Percentiles rank a stretch among this genome's conserved stretches.
These are phyloP conservation scores for Penicillium sp. DNA, from an alignment of 2,329 filamentous ascomycete genomes.

Conservation along the genomic window DNA sequence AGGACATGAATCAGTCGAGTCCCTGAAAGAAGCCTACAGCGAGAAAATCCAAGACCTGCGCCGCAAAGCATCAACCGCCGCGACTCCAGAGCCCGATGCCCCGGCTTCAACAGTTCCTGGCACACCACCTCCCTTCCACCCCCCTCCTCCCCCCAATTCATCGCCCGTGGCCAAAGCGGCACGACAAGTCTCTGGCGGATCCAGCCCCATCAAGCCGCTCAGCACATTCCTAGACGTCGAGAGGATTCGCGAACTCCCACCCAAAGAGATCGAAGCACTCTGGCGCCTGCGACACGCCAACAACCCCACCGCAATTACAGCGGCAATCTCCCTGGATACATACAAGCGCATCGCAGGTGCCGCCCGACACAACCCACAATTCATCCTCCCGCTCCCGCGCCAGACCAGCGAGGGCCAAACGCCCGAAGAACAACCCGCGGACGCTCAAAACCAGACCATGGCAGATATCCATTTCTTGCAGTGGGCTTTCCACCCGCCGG, in stretches of 20 bases:
- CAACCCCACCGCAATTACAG: conserved; percentile 71
- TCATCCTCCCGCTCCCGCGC: conserved; percentile 75
- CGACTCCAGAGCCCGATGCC: conserved; percentile 42
- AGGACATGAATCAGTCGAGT: conserved; percentile 55
- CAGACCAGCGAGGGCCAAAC: conserved; percentile 19
- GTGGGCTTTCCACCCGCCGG: conserved; percentile 77
- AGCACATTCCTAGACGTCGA: conserved; percentile 69
- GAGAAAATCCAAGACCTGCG: conserved; percentile 72
- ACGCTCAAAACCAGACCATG: conserved; percentile 25
- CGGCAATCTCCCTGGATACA: conserved; percentile 66
- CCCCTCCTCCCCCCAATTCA: conserved; percentile 34
- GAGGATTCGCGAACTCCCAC: conserved; percentile 66
- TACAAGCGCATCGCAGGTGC: conserved; percentile 66
- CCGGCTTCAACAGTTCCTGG: conserved; percentile 28
- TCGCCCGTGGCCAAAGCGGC: conserved; percentile 31
- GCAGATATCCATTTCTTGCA: conserved; percentile 95
- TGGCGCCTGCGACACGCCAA: conserved; percentile 84
- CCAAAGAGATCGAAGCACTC: conserved; percentile 75
- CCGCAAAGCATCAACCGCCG: conserved; percentile 57
- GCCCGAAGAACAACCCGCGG: conserved; percentile 23
- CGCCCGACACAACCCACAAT: conserved; percentile 73
- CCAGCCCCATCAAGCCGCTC: conserved; percentile 56
- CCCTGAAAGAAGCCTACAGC: conserved; percentile 72
- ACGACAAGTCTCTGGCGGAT: conserved; percentile 46
- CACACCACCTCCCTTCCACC: conserved; percentile 34